Evolutionary conservation across 768 basidiomycete genomes (phyloP), one percentile per base, ranked within the genome.

Genomic region (Pulveroboletus frians): DNA sequence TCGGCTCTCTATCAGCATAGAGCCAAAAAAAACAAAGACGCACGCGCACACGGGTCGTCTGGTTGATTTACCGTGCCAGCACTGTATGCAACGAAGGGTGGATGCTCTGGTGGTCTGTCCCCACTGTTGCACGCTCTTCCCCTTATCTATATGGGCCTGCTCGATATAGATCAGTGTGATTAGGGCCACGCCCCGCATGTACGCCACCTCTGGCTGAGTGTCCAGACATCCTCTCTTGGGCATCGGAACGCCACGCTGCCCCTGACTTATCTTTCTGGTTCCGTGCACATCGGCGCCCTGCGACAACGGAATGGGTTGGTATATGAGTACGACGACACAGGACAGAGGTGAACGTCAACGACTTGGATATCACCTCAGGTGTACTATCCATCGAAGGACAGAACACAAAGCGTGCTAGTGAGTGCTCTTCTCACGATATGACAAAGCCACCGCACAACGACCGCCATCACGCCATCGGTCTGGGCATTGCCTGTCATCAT

Each of bases 151-250:
- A 15, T 31, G 49, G 7, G 36, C 32, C 38, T 40, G 43, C 23
- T 47, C 44, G 26, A 39, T 36, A 32, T 40, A 41, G 20, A 54
- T 26, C 10, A 46, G 51, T 20, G 30, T 38, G 32, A 32, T 34
- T 13, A 18, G 18, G 7, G 34, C 10, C 29, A 40, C 11, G 5
- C 32, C 18, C 26, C 45, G 39, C 10, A 23, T 34, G 14, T 36
- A 29, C 27, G 31, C 29, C 29, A 39, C 30, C 18, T 21, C 46
- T 34, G 34, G 43, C 21, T 15, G 9, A 18, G 39, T 23, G 5
- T 41, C 36, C 18, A 40, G 23, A 35, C 37, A 41, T 11, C 23
- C 11, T 11, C 18, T 36, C 31, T 45, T 45, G 1, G 43, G 41
- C 7, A 26, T 18, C 3, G 7, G 9, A 6, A 10, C 20, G 11